A percentile compares a stretch with the other conserved stretches of the same genome.
phyloP scores from a whole-genome alignment of 2,329 filamentous ascomycete species.

The Claviceps quebecensis region DNA sequence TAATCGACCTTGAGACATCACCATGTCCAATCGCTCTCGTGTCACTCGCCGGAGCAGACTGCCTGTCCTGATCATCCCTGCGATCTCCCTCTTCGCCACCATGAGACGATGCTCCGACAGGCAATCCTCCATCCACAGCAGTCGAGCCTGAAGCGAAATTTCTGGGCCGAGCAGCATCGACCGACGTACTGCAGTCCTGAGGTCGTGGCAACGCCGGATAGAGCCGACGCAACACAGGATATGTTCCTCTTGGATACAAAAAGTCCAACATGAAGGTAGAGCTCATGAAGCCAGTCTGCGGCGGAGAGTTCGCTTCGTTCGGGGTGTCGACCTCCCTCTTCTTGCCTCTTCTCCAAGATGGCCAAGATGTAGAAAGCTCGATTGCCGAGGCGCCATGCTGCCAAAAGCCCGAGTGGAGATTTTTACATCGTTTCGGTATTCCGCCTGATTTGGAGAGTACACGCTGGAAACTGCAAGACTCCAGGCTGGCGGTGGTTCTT shows the following conservation, averaged over 20 bases:
- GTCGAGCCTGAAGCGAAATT: constrained; percentile 15
- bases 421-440: constrained; percentile 25
- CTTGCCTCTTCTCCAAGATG: constrained; percentile 17
- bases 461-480: constrained; percentile 41
- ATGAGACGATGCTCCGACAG: neutral
- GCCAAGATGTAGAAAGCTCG: constrained; percentile 31
- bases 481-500: constrained; percentile 40
- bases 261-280: constrained; percentile 42
- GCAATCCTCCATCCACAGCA: constrained; percentile 3
- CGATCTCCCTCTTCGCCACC: neutral
- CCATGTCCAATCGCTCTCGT: neutral
- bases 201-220: constrained; percentile 16
- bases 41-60: neutral
- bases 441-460: constrained; percentile 27
- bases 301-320: constrained; percentile 12
- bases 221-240: constrained; percentile 27
- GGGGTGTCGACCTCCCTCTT: constrained; percentile 5
- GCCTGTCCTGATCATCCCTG: neutral
- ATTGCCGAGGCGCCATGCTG: constrained; percentile 37
- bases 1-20: too few relatives aligned
- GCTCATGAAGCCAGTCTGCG: constrained; percentile 22
- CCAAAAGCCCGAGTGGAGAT: constrained; percentile 38
- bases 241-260: constrained; percentile 34
- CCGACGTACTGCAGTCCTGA: constrained; percentile 9
- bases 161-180: constrained; percentile 11